A percentile compares a stretch with the other conserved stretches of the same genome.
These are phyloP conservation scores for Colletotrichum agaves DNA, from an alignment of 2,329 filamentous ascomycete genomes.

Conservation along the genomic window DNA sequence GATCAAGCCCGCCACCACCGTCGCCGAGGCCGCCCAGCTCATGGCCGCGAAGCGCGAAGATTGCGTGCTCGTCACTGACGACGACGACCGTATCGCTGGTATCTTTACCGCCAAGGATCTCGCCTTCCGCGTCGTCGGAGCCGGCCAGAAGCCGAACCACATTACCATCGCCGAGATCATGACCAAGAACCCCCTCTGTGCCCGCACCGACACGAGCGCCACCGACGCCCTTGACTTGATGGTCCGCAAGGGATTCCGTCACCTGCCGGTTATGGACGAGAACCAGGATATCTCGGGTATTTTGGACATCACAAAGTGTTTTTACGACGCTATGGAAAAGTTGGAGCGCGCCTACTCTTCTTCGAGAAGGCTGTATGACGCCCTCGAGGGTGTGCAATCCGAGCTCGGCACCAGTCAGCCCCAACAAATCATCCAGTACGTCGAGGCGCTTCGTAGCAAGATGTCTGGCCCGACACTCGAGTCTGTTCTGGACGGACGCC, in stretches of 20 bases:
- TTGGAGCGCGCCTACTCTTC: constrained; percentile 96
- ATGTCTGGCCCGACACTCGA: constrained; percentile 99
- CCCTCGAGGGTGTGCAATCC: constrained; percentile 95
- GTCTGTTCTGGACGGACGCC: constrained; percentile 89
- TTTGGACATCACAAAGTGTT: constrained; percentile 98
- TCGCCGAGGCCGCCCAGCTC: constrained; percentile 95
- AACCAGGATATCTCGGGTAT: constrained; percentile 99
- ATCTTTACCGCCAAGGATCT: constrained; percentile 99
- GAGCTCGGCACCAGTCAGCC: constrained; percentile 96
- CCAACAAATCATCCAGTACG: constrained; percentile 98
- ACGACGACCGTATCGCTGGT: constrained; percentile 96
- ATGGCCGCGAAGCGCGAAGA: constrained; percentile 99
- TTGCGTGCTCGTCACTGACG: constrained; percentile 96
- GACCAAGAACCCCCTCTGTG: constrained; percentile 99
- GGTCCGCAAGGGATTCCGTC: constrained; percentile 97
- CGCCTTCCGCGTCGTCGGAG: constrained; percentile 94
- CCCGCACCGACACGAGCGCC: constrained; percentile 95
- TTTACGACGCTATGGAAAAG: constrained; percentile 99
- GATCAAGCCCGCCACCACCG: constrained; percentile 94
- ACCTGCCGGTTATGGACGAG: constrained; percentile 99
- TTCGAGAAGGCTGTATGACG: constrained; percentile 97
- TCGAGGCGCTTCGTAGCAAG: constrained; percentile 92
- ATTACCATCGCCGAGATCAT: constrained; percentile 98
- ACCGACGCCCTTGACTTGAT: constrained; percentile 97
- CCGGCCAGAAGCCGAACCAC: constrained; percentile 86